Base-by-base conservation (phyloP, 768 basidiomycete species). In the Xerocomus potaroensis region DNA sequence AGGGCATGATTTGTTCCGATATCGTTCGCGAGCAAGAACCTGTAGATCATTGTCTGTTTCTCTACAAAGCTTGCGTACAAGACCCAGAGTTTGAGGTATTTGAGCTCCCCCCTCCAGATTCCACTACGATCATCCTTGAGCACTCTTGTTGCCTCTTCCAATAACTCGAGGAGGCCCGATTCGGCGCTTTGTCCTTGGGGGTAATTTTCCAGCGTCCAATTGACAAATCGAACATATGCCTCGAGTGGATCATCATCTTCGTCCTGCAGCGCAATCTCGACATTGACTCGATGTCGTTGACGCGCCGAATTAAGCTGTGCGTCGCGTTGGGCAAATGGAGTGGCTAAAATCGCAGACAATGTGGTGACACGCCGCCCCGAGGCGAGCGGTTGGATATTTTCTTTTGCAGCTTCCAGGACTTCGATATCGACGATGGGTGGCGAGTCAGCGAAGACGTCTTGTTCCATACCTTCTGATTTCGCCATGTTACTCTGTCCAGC, bases 191-290 rank as follows among this genome's bases (percentile, higher is more conserved):
- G 85, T 5, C 93, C 94, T 49, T 96, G 87, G 0, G 95, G 93
- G 61, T 97, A 95, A 64, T 91, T 92, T 63, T 95, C 91, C 34
- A 93, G 70, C 1, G 89, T 93, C 89, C 94, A 98, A 41, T 87
- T 78, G 42, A 98, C 85, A 54, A 97, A 83, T 50, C 77, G 75
- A 58, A 80, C 83, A 57, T 93, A 95, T 1, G 89, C 86, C 51
- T 94, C 92, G 31, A 98, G 72, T 0, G 90, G 82, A 45, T 87
- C 84, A 36, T 84, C 83, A 30, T 91, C 88, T 29, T 91, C 91
- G 46, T 79, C 75, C 47, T 75, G 68, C n/a, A 89, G 58, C 1
- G 86, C 81, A 9, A 87, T 60, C 55, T 84, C 78, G 14, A 88
- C 79, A 48, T 90, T 88, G 40, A 86, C 74, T 11, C 86, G 78